phyloP scores from a whole-genome alignment of 495 filamentous ascomycete genomes.

The Wilcoxina mikolae region DNA sequence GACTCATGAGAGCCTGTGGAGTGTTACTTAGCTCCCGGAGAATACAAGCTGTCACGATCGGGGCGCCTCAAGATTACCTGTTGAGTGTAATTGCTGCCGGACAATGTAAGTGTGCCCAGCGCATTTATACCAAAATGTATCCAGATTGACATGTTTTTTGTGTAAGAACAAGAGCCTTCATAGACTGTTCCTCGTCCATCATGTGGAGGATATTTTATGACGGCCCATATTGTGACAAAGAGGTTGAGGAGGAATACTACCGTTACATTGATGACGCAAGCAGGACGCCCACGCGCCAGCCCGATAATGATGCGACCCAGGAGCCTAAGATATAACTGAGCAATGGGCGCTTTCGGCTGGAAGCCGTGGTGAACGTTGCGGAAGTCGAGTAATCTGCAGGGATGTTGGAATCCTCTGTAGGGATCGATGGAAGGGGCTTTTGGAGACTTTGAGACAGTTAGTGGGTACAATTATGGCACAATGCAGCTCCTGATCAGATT shows the following conservation, averaged over 20 bases:
- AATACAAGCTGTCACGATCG: not conserved
- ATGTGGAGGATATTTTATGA: not conserved
- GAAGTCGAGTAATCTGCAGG: too few species aligned
- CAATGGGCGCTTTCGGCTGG: not conserved
- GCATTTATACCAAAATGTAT: constrained; percentile 26
- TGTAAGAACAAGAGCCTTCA: constrained; percentile 12
- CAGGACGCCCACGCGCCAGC: constrained; percentile 1
- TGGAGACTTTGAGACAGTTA: too few species aligned
- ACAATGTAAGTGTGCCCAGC: constrained; percentile 22
- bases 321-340: not conserved
- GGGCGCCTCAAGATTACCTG: constrained; percentile 11
- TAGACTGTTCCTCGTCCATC: constrained; percentile 4
- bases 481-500: too few species aligned
- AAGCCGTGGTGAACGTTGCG: too few species aligned
- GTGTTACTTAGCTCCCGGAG: not conserved
- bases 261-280: not conserved
- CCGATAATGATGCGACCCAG: not conserved
- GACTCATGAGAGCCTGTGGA: constrained; percentile 24
- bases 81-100: constrained; percentile 24
- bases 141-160: constrained; percentile 9
- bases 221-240: not conserved
- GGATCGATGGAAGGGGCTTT: too few species aligned
- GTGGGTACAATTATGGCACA: too few species aligned
- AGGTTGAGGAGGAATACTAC: constrained; percentile 4
- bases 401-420: too few species aligned